Evolutionary conservation across 1,284 basidiomycete genomes (phyloP), one percentile per base, ranked within the genome.

Genomic region (Moesziomyces globuligerus): DNA sequence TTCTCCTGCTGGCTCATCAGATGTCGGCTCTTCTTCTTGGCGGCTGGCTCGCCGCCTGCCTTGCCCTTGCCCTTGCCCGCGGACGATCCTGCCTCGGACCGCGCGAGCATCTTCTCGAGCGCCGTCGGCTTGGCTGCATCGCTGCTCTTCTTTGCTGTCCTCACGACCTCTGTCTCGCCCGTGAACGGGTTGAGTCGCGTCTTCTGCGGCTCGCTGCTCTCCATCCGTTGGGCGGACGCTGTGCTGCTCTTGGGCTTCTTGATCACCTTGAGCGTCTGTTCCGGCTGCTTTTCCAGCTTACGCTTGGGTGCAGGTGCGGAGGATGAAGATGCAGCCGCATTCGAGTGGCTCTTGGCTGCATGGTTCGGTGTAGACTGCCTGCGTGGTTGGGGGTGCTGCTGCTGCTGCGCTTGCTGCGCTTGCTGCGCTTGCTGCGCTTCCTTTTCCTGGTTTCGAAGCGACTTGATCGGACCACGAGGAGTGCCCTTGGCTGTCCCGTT

Each of bases 1-100:
- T 72, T 67, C 45, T 81, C 80, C 23, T 62, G 66, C 41, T 74
- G 71, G 0, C 46, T 71, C 72, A 75, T 66, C 24, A 61, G 52
- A 17, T 45, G 50, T 23, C 62, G 37, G 46, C 68, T 61, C 51
- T 69, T 74, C 43, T 53, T 71, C 20, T 44, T 48, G 18, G 23
- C 48, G 20, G 26, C 57, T 2, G 45, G 23, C 4, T 38, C 41
- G 23, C 59, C 62, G 18, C n/a, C 42, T 0, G 56, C 43, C 20
- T 26, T 52, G 4, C 50, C 46, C 38, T 51, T 57, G 44, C 43
- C 50, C 29, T 58, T 56, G 21, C 51, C 34, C 0, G 59, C 50
- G 4, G 55, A 48, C 4, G 60, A 49, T 7, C 53, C 59, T 7
- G 54, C 55, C 41, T 70, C 66, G 20, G 58, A 51, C 11, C 54